phyloP scores from a whole-genome alignment of 106 monocot genomes.

The Apostasia shenzhenica region DNA sequence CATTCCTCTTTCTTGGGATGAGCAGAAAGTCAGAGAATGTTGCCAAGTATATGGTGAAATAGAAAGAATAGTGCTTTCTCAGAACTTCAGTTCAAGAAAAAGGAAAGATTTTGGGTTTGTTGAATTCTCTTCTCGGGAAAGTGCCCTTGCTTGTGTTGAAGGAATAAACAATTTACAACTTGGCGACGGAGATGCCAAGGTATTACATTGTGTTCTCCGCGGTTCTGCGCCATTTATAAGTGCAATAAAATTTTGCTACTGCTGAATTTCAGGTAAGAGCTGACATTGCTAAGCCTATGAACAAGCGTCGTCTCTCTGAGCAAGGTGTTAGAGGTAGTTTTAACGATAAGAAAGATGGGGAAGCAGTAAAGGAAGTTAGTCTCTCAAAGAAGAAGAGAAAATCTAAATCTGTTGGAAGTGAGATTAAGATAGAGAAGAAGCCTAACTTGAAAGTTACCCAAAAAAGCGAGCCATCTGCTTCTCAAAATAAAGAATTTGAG shows the following conservation, averaged over 20 bases:
- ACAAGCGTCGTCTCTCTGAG: conserved; percentile 20
- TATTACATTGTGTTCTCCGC: conserved; percentile 15
- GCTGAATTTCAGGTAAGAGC: conserved; percentile 28
- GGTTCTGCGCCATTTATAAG: neutral
- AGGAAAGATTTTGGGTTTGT: conserved; percentile 62
- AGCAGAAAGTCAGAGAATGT: conserved; percentile 39
- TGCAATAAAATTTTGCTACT: neutral
- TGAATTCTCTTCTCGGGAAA: conserved; percentile 48
- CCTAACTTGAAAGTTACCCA: conserved; percentile 6
- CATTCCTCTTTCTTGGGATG: conserved; percentile 58
- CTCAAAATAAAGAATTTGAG: conserved; percentile 5
- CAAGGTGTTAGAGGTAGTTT: conserved; percentile 26
- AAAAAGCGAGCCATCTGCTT: conserved; percentile 12
- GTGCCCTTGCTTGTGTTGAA: conserved; percentile 53
- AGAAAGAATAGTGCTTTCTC: conserved; percentile 35
- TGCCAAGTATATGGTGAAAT: conserved; percentile 44
- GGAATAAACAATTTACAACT: conserved; percentile 49
- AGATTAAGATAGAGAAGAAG: conserved; percentile 11
- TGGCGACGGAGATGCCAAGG: conserved; percentile 39
- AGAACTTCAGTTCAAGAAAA: conserved; percentile 20
- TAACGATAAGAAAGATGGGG: conserved; percentile 20
- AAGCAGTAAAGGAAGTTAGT: conserved; percentile 11
- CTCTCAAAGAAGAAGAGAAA: conserved; percentile 16
- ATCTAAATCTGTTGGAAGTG: conserved; percentile 5
- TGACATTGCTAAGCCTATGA: conserved; percentile 27